These are phyloP conservation scores for Paecilomyces fulvus DNA, from an alignment of 2,329 filamentous ascomycete species.

Conservation along the genomic window DNA sequence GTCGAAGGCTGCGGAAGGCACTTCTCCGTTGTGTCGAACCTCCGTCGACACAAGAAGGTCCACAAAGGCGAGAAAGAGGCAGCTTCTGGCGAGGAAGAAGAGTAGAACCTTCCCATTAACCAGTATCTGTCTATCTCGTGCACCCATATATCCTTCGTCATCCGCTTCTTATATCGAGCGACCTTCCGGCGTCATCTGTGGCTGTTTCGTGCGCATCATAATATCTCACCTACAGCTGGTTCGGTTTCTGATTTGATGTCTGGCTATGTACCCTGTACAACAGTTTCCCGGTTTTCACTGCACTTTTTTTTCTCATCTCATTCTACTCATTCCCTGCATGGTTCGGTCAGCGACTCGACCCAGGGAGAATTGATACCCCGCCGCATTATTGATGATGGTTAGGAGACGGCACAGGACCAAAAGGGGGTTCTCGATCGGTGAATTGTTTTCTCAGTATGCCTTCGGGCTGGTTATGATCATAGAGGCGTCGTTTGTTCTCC, in stretches of 20 bases:
- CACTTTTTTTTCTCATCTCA: conserved; percentile 14
- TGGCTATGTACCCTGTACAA: conserved; percentile 6
- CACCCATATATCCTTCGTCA: background rate
- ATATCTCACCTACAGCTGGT: conserved; percentile 8
- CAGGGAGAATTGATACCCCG: conserved; percentile 21
- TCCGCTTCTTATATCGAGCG: conserved; percentile 3
- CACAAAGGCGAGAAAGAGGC: conserved; percentile 59
- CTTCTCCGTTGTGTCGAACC: conserved; percentile 94
- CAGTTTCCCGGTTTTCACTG: conserved; percentile 4
- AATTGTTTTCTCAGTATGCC: conserved; percentile 2
- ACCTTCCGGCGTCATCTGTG: conserved; percentile 6
- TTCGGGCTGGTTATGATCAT: conserved; percentile 22
- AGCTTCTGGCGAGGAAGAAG: conserved; percentile 33
- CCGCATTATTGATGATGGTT: background rate
- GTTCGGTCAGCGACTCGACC: conserved; percentile 12
- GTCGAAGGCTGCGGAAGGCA: conserved; percentile 91
- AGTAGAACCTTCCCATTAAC: conserved; percentile 16
- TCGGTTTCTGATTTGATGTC: conserved; percentile 3
- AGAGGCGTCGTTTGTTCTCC: conserved; percentile 28
- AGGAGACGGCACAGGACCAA: background rate
- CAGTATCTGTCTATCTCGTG: conserved; percentile 1
- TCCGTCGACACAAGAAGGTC: conserved; percentile 90
- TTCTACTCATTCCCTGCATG: conserved; percentile 11
- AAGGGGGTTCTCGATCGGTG: background rate
- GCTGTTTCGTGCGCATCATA: conserved; percentile 7